Conservation (phyloP, 106 monocot genomes). For the Platanthera zijinensis region DNA sequence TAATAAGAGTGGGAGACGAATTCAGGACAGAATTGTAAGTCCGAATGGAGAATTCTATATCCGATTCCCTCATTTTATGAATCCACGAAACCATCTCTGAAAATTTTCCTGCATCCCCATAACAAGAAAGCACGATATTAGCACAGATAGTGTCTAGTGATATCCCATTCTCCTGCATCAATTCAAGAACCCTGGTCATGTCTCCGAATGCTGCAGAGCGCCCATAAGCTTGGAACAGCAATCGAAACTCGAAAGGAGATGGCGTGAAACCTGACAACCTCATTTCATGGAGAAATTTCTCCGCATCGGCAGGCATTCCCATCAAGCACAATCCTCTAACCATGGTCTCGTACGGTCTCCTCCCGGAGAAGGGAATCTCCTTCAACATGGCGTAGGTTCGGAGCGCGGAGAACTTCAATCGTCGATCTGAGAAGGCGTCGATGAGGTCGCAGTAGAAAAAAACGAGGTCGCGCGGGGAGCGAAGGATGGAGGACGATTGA, state of each 20-base stretch:
- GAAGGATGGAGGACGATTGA: slow-evolving; percentile 26
- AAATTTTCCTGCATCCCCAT: slow-evolving; percentile 36
- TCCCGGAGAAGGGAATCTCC: slow-evolving; percentile 15
- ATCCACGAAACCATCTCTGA: slow-evolving; percentile 51
- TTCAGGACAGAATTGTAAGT: slow-evolving; percentile 55
- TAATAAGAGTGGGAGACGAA: slow-evolving; percentile 33
- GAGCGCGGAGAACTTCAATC: slow-evolving; percentile 20
- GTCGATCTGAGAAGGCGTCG: slow-evolving; percentile 34
- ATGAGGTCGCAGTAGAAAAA: slow-evolving; percentile 72
- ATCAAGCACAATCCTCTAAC: slow-evolving; percentile 51
- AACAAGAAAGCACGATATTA: slow-evolving; percentile 71
- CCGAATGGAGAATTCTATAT: slow-evolving; percentile 33
- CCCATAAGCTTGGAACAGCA: slow-evolving; percentile 55
- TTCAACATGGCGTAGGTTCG: slow-evolving; percentile 19
- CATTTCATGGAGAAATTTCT: slow-evolving; percentile 46
- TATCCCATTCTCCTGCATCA: slow-evolving; percentile 39
- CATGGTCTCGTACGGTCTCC: slow-evolving; percentile 32
- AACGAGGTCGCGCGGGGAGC: slow-evolving; percentile 23
- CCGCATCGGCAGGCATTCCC: slow-evolving; percentile 48
- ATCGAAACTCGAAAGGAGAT: slow-evolving; percentile 54
- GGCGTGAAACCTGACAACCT: slow-evolving; percentile 31
- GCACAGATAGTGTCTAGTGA: slow-evolving; percentile 44
- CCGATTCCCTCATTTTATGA: slow-evolving; percentile 28
- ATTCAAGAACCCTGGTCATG: slow-evolving; percentile 41
- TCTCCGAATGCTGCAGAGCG: slow-evolving; percentile 31